These are phyloP conservation scores for Elsinoe fawcettii DNA, from an alignment of 2,329 filamentous ascomycete genomes.

Conservation along the genomic window DNA sequence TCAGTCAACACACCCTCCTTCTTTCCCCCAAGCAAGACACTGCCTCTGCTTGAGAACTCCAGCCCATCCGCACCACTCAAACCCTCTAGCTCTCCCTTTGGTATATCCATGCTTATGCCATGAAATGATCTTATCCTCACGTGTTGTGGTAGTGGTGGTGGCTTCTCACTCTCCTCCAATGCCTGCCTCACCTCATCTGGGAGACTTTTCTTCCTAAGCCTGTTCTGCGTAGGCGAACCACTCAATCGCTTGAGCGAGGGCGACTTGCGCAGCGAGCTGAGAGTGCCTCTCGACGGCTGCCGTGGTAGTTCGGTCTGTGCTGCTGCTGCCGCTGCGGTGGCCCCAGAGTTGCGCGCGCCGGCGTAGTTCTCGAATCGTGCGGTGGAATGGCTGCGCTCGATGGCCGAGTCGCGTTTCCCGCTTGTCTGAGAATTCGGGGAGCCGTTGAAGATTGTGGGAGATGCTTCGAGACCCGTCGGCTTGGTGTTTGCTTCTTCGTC, in stretches of 20 bases:
- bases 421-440: background rate
- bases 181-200: slow-evolving; percentile 18
- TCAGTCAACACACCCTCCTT: slow-evolving; percentile 33
- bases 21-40: slow-evolving; percentile 49
- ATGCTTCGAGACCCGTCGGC: background rate
- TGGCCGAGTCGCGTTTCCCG: slow-evolving; percentile 27
- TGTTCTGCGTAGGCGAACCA: background rate
- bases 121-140: slow-evolving; percentile 34
- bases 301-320: background rate
- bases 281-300: slow-evolving; percentile 12
- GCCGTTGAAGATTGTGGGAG: background rate
- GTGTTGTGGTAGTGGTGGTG: slow-evolving; percentile 13
- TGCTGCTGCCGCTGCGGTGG: background rate
- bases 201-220: slow-evolving; percentile 11
- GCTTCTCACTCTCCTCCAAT: background rate
- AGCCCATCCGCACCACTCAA: slow-evolving; percentile 43
- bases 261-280: slow-evolving; percentile 12
- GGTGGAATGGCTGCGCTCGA: slow-evolving; percentile 25
- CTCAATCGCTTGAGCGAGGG: background rate
- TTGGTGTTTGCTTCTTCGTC: background rate
- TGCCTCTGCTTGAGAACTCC: slow-evolving; percentile 54
- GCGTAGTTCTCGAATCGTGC: slow-evolving; percentile 18
- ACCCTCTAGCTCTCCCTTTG: slow-evolving; percentile 47
- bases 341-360: slow-evolving; percentile 8
- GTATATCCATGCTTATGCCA: slow-evolving; percentile 49